Base-by-base conservation (phyloP, 1,284 basidiomycete species). In the Ceratobasidium papillatum region DNA sequence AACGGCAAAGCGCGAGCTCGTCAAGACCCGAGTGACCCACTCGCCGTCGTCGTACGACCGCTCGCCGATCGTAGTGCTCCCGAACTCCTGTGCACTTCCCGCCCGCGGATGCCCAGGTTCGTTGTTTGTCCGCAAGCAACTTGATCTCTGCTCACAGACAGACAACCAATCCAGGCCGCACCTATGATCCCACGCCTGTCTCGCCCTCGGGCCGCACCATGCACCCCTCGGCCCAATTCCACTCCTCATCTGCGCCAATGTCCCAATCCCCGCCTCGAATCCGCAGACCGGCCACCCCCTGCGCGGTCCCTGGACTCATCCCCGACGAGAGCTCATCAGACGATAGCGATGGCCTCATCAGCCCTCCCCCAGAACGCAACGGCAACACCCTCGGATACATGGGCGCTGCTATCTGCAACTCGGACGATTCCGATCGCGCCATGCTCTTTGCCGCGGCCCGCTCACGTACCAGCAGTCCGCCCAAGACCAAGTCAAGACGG, bases 31-130 rank as follows among this genome's bases (percentile, higher is more conserved):
- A 3, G 65, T 82, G 43, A 88, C 86, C 41, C 80, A 90, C 83
- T 87, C 88, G n/a, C 75, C 88, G 2, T 77, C 85, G 19, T 79
- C 83, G 11, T 91, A 91, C 81, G 90, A 91, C 84, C 88, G 90
- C 77, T 87, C 89, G n/a, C 90, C 90, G 77, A 91, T 91, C 80
- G 84, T 89, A 80, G 90, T 92, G 76, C 77, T 84, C 30, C 88
- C 87, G 59, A 91, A 92, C 79, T 80, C 83, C 68, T 91, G 90
- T 79, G 89, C 89, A 22, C 85, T 92, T 34, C 90, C 90, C 59
- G 90, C 87, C 77, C 88, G 90, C 74, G 90, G 90, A 43, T 90
- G 89, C 80, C 89, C 65, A 19, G 65, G 65, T 68, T 34, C 65
- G 65, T 56, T 56, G 19, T 19, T 22, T 49, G 22, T 25, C 17